These are phyloP conservation scores for Ceratocystis harringtonii DNA, from an alignment of 2,329 filamentous ascomycete species.

Conservation along the genomic window DNA sequence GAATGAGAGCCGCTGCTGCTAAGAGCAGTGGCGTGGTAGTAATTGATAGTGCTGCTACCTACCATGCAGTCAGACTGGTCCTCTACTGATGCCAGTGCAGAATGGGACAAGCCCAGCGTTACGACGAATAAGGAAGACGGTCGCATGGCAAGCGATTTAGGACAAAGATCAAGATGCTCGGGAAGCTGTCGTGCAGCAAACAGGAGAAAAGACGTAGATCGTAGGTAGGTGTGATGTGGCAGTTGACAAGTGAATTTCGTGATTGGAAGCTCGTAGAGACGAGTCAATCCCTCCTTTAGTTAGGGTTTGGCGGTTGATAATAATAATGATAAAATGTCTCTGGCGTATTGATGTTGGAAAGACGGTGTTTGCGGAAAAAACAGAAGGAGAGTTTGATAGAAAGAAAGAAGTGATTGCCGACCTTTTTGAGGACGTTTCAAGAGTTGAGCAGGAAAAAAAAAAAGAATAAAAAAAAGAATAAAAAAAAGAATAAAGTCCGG, in stretches of 20 bases:
- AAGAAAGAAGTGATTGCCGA: background rate
- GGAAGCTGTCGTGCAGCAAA: no score
- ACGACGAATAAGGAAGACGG: background rate
- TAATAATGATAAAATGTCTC: background rate
- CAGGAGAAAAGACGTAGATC: no score
- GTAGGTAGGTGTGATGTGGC: background rate
- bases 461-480: no score
- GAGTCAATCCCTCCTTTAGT: background rate
- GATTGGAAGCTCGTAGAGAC: background rate
- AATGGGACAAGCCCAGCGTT: conserved; percentile 1
- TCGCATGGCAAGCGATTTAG: background rate
- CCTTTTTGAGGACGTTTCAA: background rate
- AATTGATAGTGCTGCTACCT: conserved; percentile 17
- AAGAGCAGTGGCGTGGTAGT: conserved; percentile 4
- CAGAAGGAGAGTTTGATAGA: background rate
- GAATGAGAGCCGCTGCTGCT: background rate
- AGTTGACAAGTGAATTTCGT: background rate
- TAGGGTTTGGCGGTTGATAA: background rate
- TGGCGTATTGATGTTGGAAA: background rate
- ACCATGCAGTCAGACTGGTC: conserved; percentile 3
- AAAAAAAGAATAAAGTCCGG: background rate
- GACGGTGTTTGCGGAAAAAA: background rate
- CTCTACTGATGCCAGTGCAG: background rate
- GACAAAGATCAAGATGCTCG: no score
- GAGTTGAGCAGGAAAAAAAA: background rate